phyloP scores from a whole-genome alignment of 1,284 basidiomycete genomes.

The Austroboletus novae-zelandiae region DNA sequence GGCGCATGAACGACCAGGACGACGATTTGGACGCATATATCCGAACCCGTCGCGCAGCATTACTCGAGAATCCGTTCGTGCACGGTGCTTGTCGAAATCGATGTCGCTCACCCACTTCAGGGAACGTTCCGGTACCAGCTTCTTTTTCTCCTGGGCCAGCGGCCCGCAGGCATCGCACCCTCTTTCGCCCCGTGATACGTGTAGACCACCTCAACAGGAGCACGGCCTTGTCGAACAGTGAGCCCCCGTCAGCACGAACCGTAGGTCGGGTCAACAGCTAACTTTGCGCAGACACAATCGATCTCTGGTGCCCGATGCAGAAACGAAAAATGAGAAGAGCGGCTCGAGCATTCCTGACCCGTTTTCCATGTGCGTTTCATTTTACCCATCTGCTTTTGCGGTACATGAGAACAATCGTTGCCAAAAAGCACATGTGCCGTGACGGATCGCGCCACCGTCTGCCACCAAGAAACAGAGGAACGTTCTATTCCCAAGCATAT shows the following conservation, averaged over 20 bases:
- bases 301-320: no score
- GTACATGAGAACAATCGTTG: slow-evolving; percentile 1
- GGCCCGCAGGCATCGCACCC: neutral
- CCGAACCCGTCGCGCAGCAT: slow-evolving; percentile 18
- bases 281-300: neutral
- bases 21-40: slow-evolving; percentile 42
- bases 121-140: no score
- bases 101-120: no score
- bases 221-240: slow-evolving; percentile 6
- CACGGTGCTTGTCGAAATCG: no score
- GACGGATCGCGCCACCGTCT: neutral
- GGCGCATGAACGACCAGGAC: slow-evolving; percentile 51
- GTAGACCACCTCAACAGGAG: neutral
- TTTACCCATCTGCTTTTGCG: neutral
- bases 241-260: slow-evolving; percentile 1
- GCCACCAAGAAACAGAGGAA: slow-evolving; percentile 1
- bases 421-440: slow-evolving; percentile 1
- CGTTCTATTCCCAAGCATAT: neutral
- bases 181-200: neutral
- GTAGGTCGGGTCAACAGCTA: neutral
- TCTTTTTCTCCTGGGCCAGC: no score
- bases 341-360: neutral
- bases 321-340: no score
- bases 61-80: neutral
- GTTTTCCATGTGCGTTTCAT: slow-evolving; percentile 13